Evolutionary conservation across 164 flowering plant species (phyloP).

Genomic region (Stephania yunnanensis): DNA sequence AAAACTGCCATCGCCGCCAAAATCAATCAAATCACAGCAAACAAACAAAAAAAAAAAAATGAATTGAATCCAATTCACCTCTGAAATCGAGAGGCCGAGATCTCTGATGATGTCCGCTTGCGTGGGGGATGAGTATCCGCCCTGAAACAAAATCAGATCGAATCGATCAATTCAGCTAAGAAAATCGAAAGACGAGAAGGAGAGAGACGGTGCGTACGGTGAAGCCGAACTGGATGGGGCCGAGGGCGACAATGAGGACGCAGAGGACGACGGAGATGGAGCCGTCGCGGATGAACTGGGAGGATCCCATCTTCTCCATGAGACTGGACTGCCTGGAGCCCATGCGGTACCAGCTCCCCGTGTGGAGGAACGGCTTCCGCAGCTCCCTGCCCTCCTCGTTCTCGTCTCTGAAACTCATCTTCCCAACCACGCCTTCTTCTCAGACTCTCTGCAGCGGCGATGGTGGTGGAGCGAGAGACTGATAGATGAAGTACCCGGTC

Average conservation of each 20-base stretch:
- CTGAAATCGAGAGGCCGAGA: constrained; percentile 47
- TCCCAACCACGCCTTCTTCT: constrained; percentile 15
- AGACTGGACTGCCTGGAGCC: constrained; percentile 57
- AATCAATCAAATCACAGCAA: not conserved
- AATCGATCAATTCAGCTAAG: not conserved
- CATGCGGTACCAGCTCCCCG: constrained; percentile 74
- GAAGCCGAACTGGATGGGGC: constrained; percentile 92
- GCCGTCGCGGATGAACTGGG: constrained; percentile 53
- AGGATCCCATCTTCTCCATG: constrained; percentile 37
- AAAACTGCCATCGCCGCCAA: constrained; percentile 31
- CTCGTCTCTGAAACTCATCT: constrained; percentile 68
- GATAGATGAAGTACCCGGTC: no score
- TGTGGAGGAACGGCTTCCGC: constrained; percentile 64
- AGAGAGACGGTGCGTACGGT: constrained; percentile 34
- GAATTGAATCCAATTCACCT: constrained; percentile 26
- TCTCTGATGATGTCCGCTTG: constrained; percentile 47
- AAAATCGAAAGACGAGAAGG: not conserved
- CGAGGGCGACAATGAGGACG: constrained; percentile 77
- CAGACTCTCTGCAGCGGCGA: not conserved
- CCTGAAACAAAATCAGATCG: constrained; percentile 21
- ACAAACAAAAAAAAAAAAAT: not conserved
- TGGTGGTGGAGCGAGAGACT: not conserved
- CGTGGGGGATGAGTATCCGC: constrained; percentile 68
- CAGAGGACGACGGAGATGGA: constrained; percentile 72
- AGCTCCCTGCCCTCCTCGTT: constrained; percentile 48